Evolutionary conservation across 306 rosid genomes (phyloP), one percentile per base, ranked within the genome.

Genomic region (Pachyrhizus erosus): DNA sequence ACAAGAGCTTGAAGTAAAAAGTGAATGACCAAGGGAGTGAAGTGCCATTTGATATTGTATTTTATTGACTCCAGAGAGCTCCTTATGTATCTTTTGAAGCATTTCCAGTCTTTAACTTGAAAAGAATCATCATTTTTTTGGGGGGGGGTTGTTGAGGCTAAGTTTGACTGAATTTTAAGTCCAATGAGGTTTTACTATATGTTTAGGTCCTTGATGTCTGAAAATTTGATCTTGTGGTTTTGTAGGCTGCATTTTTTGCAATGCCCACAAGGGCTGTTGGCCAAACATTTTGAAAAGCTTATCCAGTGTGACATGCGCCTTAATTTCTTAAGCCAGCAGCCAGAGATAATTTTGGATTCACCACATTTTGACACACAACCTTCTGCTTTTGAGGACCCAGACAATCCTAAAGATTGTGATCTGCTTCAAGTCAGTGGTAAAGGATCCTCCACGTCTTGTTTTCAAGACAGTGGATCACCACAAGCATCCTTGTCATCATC

Each of bases 211-310:
- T 18, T 75, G 66, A 51, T 70, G 75, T 39, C 65, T 61, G 51
- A 51, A 37, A 27, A 43, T 73, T 76, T 26, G 27, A 75, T 80
- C 31, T 84, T 75, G 34, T 86, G 80, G 51, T 79, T 78, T 83
- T 91, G 26, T 55, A 92, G 98, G 97, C 79, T 77, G 83, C 97
- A 94, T 88, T 91, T 92, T 86, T 85, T 94, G 87, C 91, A 92
- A 88, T 94, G 97, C 68, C 92, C 94, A 1, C 93, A 90, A 90
- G 98, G 97, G 45, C 61, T 90, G 75, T 84, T 94, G 79, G 84
- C 37, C 49, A 94, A 91, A 80, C 98, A 94, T 85, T 94, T 91
- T 84, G 98, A 94, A 87, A 94, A 79, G 94, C 97, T 96, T 81
- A 83, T 92, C 79, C 98, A 92, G 87, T 96, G 97, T 29, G 94